These are phyloP conservation scores for Rhizodiscina lignyota DNA, from an alignment of 495 filamentous ascomycete species.

Conservation along the genomic window DNA sequence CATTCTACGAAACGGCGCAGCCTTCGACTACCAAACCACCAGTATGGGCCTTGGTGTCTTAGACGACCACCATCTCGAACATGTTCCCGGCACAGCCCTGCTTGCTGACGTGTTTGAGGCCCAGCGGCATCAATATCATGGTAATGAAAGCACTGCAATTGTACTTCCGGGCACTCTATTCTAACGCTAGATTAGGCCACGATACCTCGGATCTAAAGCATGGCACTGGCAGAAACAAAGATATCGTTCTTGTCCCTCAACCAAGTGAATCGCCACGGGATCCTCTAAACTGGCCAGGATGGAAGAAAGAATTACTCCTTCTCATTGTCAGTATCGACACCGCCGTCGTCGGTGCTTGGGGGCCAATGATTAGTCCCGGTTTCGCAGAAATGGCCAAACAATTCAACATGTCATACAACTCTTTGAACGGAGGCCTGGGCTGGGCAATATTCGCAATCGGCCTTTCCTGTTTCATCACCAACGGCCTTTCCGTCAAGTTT, in stretches of 20 bases:
- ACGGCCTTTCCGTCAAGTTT: slow-evolving; percentile 80
- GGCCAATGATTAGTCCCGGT: slow-evolving; percentile 75
- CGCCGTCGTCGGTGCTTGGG: slow-evolving; percentile 86
- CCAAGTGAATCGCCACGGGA: slow-evolving; percentile 84
- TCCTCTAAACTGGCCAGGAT: slow-evolving; percentile 79
- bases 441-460: slow-evolving; percentile 90
- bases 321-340: slow-evolving; percentile 79
- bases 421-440: slow-evolving; percentile 77
- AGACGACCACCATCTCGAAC: too few species aligned
- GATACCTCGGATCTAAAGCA: slow-evolving; percentile 26
- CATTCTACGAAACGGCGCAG: too few species aligned
- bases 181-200: slow-evolving; percentile 8
- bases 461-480: slow-evolving; percentile 68
- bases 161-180: not conserved
- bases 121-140: slow-evolving; percentile 6
- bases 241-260: slow-evolving; percentile 79
- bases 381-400: slow-evolving; percentile 63
- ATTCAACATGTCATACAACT: slow-evolving; percentile 51
- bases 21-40: too few species aligned
- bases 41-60: too few species aligned
- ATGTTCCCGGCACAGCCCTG: too few species aligned
- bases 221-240: slow-evolving; percentile 50
- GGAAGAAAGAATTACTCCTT: slow-evolving; percentile 67
- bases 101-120: too few species aligned
- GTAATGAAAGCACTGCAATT: not conserved